Base-by-base conservation (phyloP, 805 yeast species). In the Metschnikowia reukaufii region DNA sequence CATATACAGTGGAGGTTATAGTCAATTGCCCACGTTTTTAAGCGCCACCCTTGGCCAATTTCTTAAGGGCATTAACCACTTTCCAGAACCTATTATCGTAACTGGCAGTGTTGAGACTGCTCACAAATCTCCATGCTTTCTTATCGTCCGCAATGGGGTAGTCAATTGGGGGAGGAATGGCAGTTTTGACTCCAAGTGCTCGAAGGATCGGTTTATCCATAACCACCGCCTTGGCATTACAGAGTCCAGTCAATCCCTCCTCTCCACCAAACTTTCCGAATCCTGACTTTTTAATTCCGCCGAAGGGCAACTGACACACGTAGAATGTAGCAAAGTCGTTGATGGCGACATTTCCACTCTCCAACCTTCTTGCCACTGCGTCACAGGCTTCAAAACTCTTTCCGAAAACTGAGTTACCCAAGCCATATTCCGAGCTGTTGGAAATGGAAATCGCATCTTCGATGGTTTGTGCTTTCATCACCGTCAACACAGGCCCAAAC, bases 211-310 rank as follows among this genome's bases (percentile, higher is more conserved):
- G 78, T 53, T 80, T 82, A 68, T 94, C 98, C 72, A 79, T 86
- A 50, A 96, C 90, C 3, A 94, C 80, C 36, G 95, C 83, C 62
- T 94, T 94, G 45, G 89, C 87, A 47, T 83, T 76, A 64, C 98
- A 92, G 37, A 94, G 72, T 0, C 97, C 97, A 34, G 88, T 80
- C 36, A 94, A 74, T 1, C 99, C 99, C 73, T 94, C 99, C 63
- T 86, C 96, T 39, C 99, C 99, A 18, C 97, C 96, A 71, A 94
- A 94, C 64, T 92, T 92, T 47, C 99, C 99, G 62, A 90, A 94
- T 0, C 99, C 99, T 5, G 96, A 86, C 38, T 90, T 94, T 56
- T 84, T 84, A 21, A 80, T 80, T 25, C 99, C 99, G 45, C 99
- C 99, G 68, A 94, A 94, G 27, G 99, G 99, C 56, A 94, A 74